Conservation (phyloP, 495 filamentous ascomycete genomes). For the Cladorrhinum samala region DNA sequence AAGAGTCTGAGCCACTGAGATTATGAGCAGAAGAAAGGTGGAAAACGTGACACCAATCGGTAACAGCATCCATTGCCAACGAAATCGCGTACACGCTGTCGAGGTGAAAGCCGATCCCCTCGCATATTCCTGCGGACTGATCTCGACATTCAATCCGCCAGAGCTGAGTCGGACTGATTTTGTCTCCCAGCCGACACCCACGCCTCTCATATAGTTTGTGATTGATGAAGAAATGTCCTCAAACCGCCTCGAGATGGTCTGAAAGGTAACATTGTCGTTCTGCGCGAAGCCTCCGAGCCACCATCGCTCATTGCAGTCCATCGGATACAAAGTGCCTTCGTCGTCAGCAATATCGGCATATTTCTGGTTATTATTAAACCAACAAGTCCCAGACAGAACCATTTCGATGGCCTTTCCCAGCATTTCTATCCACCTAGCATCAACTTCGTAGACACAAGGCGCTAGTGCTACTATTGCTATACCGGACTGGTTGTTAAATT, state of each 20-base stretch:
- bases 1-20: neutral
- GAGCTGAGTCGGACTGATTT: neutral
- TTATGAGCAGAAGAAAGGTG: neutral
- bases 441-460: neutral
- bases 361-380: neutral
- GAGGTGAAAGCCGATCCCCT: neutral
- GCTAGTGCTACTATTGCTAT: neutral
- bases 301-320: neutral
- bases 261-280: neutral
- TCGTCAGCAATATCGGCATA: neutral
- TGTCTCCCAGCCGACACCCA: neutral
- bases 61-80: neutral
- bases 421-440: neutral
- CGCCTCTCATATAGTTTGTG: neutral
- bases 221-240: neutral
- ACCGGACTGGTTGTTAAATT: neutral
- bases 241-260: neutral
- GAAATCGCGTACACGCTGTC: neutral
- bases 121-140: neutral
- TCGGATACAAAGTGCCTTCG: neutral
- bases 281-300: conserved; percentile 3
- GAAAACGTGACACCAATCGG: neutral
- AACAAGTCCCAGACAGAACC: neutral
- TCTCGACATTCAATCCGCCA: neutral
- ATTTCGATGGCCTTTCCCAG: neutral